phyloP scores from a whole-genome alignment of 23 red algal species.

The Gracilaria vermiculophylla region DNA sequence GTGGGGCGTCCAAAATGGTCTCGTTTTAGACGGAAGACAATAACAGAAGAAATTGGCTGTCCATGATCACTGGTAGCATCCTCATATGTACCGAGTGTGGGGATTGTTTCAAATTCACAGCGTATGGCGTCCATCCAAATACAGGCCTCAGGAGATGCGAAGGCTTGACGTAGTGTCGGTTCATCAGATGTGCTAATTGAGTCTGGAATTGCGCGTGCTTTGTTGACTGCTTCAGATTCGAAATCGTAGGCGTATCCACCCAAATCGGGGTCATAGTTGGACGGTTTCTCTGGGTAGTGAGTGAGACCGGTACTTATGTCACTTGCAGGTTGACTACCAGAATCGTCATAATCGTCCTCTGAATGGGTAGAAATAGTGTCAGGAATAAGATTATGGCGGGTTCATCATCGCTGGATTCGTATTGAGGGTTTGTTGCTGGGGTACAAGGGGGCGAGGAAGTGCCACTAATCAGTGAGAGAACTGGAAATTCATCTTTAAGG shows the following conservation, averaged over 20 bases:
- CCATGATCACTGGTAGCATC: background rate
- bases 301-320: too few relatives aligned
- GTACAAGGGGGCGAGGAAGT: background rate
- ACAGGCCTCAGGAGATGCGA: background rate
- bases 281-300: too few relatives aligned
- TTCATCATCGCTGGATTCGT: too few relatives aligned
- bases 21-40: constrained; percentile 37
- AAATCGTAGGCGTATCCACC: background rate
- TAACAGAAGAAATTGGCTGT: background rate
- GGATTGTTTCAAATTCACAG: constrained; percentile 29
- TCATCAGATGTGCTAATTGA: constrained; percentile 18
- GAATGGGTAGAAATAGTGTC: too few relatives aligned
- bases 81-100: background rate
- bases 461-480: too few relatives aligned
- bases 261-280: too few relatives aligned
- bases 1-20: background rate
- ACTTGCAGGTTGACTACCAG: too few relatives aligned
- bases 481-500: background rate
- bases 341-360: too few relatives aligned
- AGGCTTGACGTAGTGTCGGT: background rate
- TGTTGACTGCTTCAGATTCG: background rate
- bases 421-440: too few relatives aligned
- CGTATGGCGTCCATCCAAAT: constrained; percentile 10
- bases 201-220: background rate
- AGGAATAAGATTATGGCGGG: too few relatives aligned